phyloP scores from a whole-genome alignment of 1,284 basidiomycete species.

The Macrocybe sp. region DNA sequence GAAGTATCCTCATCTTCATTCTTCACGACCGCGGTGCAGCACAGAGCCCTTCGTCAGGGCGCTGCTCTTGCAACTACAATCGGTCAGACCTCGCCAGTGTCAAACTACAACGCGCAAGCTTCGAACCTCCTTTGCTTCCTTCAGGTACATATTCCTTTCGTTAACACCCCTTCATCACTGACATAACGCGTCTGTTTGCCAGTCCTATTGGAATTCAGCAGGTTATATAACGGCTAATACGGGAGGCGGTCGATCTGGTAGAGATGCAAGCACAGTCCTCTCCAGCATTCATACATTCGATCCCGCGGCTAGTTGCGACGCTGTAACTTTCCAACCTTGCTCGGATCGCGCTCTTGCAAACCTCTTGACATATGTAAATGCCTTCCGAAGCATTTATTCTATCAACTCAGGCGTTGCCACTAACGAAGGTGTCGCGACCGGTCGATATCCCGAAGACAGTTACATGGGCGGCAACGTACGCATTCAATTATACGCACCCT shows the following conservation, averaged over 20 bases:
- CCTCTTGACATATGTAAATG: slow-evolving; percentile 38
- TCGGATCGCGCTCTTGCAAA: slow-evolving; percentile 47
- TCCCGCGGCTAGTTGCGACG: slow-evolving; percentile 35
- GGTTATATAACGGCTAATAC: slow-evolving; percentile 51
- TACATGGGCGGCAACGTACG: slow-evolving; percentile 46
- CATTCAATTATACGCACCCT: not conserved
- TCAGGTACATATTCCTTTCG: slow-evolving; percentile 28
- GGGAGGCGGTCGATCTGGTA: slow-evolving; percentile 46
- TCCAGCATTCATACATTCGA: slow-evolving; percentile 52
- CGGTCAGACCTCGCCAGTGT: slow-evolving; percentile 29
- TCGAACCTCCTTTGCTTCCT: slow-evolving; percentile 46
- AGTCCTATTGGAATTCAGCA: slow-evolving; percentile 47
- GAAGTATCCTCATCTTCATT: slow-evolving; percentile 51
- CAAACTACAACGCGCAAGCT: slow-evolving; percentile 39
- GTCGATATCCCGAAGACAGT: slow-evolving; percentile 47
- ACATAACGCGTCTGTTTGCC: not conserved
- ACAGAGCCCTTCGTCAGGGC: slow-evolving; percentile 47
- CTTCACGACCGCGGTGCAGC: slow-evolving; percentile 53
- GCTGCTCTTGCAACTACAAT: slow-evolving; percentile 37
- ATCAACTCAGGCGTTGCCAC: slow-evolving; percentile 38
- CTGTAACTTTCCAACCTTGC: slow-evolving; percentile 50
- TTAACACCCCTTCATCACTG: slow-evolving; percentile 1
- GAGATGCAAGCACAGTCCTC: slow-evolving; percentile 53
- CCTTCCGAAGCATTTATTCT: slow-evolving; percentile 42
- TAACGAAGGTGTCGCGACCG: slow-evolving; percentile 37